Percentiles rank a stretch among this genome's conserved stretches.
Evolutionary conservation across 176 grass and related monocot species (phyloP).

Genomic region (Oryza glaberrima): DNA sequence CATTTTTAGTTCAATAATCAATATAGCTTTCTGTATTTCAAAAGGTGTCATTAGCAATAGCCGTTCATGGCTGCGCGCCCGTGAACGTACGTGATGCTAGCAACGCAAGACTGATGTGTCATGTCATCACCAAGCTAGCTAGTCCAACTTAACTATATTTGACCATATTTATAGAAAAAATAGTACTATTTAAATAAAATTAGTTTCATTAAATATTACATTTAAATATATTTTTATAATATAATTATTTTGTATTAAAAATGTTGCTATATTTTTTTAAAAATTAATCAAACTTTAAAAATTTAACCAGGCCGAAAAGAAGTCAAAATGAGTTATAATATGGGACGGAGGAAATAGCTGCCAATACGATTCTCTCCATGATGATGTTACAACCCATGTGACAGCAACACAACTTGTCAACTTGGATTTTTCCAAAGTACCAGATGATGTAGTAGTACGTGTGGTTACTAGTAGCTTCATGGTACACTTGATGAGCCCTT

Average conservation of each 20-base stretch:
- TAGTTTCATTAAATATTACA: no score
- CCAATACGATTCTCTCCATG: not conserved
- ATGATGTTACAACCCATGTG: not conserved
- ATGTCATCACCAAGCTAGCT: not conserved
- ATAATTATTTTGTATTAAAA: no score
- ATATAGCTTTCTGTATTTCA: not conserved
- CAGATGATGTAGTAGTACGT: not conserved
- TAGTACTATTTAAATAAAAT: no score
- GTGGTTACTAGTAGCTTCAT: not conserved
- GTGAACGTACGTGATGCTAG: not conserved
- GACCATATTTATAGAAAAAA: no score
- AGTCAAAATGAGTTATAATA: no score
- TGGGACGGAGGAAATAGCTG: not conserved
- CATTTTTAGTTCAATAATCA: not conserved
- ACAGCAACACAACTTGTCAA: not conserved
- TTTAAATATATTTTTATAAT: no score
- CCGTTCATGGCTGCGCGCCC: not conserved
- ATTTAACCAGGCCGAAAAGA: no score
- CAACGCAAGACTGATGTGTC: not conserved
- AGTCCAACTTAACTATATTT: no score
- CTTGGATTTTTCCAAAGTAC: not conserved
- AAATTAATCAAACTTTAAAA: no score
- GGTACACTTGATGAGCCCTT: no score
- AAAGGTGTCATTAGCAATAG: not conserved
- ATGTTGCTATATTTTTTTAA: no score